Evolutionary conservation across 2,329 filamentous ascomycete genomes (phyloP), one percentile per base, ranked within the genome.

Genomic region (Verticillium longisporum): DNA sequence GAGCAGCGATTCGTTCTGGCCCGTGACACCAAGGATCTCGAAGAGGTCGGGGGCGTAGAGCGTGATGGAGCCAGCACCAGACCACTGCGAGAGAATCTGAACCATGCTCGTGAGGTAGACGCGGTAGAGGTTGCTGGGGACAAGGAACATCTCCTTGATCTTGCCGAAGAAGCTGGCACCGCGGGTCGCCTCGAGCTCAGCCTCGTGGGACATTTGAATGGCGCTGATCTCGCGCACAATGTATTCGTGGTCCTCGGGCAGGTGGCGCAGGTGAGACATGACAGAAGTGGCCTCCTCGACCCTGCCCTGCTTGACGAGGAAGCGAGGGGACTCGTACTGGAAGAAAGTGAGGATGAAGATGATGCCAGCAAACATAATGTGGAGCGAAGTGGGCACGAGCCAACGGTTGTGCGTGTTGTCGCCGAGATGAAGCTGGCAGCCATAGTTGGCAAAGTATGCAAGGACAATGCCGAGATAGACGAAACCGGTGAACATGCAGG

Each of bases 381-480:
- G 90, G 61, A 93, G 78, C 66, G 85, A 87, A 53, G 88, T 91
- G 0, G 90, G 90, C 0, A 91, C 83, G 54, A 89, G 80, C 83
- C 83, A 86, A 64, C 80, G 78, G 60, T 77, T 76, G 61, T 77
- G 74, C 2, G 75, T 77, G n/a, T 71, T 67, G 57, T 78, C 75
- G 31, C 74, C 72, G 26, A 86, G 74, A 70, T 85, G 75, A 54
- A 85, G 60, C 61, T 79, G 72, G 60, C 75, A 78, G 61, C 86
- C 86, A 69, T 87, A 89, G 72, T 87, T 89, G 62, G 88, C 85
- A 68, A 92, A 93, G 75, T 92, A 94, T 9, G 88, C 89, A 15
- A 93, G 79, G 67, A 93, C 88, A 63, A 92, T 91, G 31, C 89
- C 90, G 59, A 90, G 74, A 69, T 93, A 93, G 26, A 93, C 90